Evolutionary conservation across 768 basidiomycete genomes (phyloP), one percentile per base, ranked within the genome.

Genomic region (Kondoa malvinella): DNA sequence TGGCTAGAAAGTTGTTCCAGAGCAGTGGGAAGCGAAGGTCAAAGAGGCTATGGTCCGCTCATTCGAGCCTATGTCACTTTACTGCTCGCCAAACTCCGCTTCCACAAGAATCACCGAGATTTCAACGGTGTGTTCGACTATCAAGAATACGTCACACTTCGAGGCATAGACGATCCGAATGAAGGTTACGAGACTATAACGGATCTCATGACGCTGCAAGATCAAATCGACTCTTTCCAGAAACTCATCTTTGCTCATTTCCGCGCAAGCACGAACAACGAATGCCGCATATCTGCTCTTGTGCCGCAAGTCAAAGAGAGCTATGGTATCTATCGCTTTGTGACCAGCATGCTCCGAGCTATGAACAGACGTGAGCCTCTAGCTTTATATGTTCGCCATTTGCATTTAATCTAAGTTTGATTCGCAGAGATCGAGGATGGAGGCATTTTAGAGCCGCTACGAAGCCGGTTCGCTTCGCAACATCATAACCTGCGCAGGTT

Each of bases 111-210:
- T 56, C 85, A 95, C 74, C 89, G 90, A 1, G 95, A 97, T 77
- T 99, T 99, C 80, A 97, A 97, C 77, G 95, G 95, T 29, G 79
- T 99, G 3, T 99, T 99, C 75, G 95, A 99, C 78, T 99, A 99
- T 73, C 92, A 97, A 75, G 95, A 99, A 78, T 99, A 99, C 76
- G 85, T 99, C 71, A 90, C 89, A 27, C 80, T 99, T 74, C 94
- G 95, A 78, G 91, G 90, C 27, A 95, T 97, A 70, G 91, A 96
- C 76, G 92, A 99, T 80, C 95, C 95, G 8, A 96, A 97, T 76
- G 94, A 99, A 80, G 95, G 95, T 65, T 99, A 95, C 73, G 95
- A 99, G 78, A 97, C 92, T 0, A 99, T 99, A 73, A 86, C 86
- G 30, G 95, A 99, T 77, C 84, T 99, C 34, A 97, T 96, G 95